phyloP scores from a whole-genome alignment of 78 protist genomes.

The Dictyostelium brefeldianum region DNA sequence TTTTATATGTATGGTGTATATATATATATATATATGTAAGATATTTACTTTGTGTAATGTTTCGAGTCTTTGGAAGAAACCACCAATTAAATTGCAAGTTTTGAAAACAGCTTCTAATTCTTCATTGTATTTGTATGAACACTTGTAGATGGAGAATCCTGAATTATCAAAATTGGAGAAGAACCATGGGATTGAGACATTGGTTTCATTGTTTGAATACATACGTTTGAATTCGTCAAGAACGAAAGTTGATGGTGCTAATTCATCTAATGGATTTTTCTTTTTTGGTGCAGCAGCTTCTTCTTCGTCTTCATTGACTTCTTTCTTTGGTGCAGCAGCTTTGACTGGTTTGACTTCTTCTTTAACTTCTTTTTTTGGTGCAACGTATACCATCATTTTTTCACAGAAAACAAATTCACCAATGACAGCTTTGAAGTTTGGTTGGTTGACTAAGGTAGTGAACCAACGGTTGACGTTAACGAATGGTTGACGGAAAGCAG shows the following conservation, averaged over 20 bases:
- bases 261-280: constrained; percentile 67
- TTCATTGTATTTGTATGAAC: constrained; percentile 84
- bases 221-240: constrained; percentile 91
- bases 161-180: constrained; percentile 80
- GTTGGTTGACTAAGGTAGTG: constrained; percentile 90
- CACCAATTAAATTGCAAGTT: constrained; percentile 89
- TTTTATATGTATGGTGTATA: no score
- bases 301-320: constrained; percentile 58
- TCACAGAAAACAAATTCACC: constrained; percentile 78
- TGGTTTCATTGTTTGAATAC: constrained; percentile 89
- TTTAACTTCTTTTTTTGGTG: constrained; percentile 79
- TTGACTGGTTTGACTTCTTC: constrained; percentile 13
- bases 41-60: constrained; percentile 90
- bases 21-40: no score
- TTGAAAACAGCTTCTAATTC: constrained; percentile 80
- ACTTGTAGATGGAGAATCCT: constrained; percentile 82
- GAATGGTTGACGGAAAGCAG: constrained; percentile 72
- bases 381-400: constrained; percentile 58
- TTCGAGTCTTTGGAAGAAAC: constrained; percentile 89
- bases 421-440: constrained; percentile 85
- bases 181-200: constrained; percentile 87
- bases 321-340: constrained; percentile 65
- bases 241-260: constrained; percentile 76
- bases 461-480: constrained; percentile 89
- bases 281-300: constrained; percentile 55